Conservation (phyloP, 495 filamentous ascomycete genomes). For the Gamarada debralockiae region DNA sequence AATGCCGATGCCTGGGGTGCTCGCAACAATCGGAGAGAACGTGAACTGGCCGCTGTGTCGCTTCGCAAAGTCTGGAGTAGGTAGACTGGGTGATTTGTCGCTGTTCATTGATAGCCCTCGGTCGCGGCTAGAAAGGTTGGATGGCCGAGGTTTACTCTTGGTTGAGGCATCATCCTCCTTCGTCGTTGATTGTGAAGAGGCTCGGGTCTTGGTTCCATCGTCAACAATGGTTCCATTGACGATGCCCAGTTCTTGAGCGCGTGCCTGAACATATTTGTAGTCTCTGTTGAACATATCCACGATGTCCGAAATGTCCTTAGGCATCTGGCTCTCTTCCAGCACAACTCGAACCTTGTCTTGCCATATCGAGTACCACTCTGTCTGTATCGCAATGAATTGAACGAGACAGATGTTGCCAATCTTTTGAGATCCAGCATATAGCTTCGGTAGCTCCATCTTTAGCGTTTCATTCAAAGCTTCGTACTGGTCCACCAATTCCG, state of each 20-base stretch:
- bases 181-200: constrained; percentile 3
- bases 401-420: constrained; percentile 74
- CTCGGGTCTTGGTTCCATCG: constrained; percentile 2
- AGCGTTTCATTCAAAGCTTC: constrained; percentile 85
- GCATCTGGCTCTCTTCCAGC: constrained; percentile 60
- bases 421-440: constrained; percentile 73
- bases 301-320: constrained; percentile 62
- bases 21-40: constrained; percentile 44
- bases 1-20: constrained; percentile 21
- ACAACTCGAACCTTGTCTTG: constrained; percentile 73
- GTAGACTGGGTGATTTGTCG: constrained; percentile 59
- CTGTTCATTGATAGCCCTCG: constrained; percentile 59
- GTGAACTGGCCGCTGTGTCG: constrained; percentile 51
- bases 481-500: constrained; percentile 81
- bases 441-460: constrained; percentile 86
- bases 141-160: constrained; percentile 11
- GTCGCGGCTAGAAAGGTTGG: constrained; percentile 17
- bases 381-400: constrained; percentile 78
- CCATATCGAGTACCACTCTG: constrained; percentile 74
- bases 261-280: constrained; percentile 56
- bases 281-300: constrained; percentile 68
- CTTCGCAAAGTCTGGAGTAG: constrained; percentile 52
- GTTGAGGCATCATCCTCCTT: constrained; percentile 9
- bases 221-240: constrained; percentile 12
- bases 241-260: constrained; percentile 32